These are phyloP conservation scores for Coccomyxa sp. DNA, from an alignment of 139 green algal genomes.

Conservation along the genomic window DNA sequence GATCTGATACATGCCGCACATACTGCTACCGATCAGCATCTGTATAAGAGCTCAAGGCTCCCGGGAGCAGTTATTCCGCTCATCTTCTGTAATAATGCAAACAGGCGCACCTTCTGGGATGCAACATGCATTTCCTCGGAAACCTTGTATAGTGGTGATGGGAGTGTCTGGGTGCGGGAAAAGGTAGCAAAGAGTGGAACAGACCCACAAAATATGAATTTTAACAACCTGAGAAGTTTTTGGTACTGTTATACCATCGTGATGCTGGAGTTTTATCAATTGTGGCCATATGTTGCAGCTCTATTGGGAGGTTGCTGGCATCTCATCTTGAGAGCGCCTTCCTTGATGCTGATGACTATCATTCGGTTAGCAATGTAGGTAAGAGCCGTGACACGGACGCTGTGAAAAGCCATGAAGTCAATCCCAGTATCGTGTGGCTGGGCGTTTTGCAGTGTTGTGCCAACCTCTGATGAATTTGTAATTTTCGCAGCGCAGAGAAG, in stretches of 20 bases:
- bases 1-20: no score
- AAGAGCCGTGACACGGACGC: not conserved
- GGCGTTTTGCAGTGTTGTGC: not conserved
- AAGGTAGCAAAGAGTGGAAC: not conserved
- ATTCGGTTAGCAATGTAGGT: slow-evolving; percentile 15
- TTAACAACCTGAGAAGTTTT: not conserved
- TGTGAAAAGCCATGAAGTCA: not conserved
- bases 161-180: slow-evolving; percentile 24
- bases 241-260: not conserved
- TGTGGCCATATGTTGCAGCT: not conserved
- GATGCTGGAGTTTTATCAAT: no score
- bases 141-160: not conserved
- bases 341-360: slow-evolving; percentile 22
- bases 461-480: not conserved
- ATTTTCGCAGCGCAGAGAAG: slow-evolving; percentile 6
- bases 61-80: no score
- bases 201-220: not conserved
- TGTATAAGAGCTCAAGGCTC: no score
- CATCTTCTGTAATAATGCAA: no score
- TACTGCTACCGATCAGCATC: no score
- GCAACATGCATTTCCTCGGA: no score
- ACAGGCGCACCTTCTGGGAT: no score
- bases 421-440: not conserved
- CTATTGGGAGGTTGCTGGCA: slow-evolving; percentile 11
- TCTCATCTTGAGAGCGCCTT: slow-evolving; percentile 5